A percentile compares a stretch with the other conserved stretches of the same genome.
These are phyloP conservation scores for Arthrobotrys entomopaga DNA, from an alignment of 2,329 filamentous ascomycete genomes.

Conservation along the genomic window DNA sequence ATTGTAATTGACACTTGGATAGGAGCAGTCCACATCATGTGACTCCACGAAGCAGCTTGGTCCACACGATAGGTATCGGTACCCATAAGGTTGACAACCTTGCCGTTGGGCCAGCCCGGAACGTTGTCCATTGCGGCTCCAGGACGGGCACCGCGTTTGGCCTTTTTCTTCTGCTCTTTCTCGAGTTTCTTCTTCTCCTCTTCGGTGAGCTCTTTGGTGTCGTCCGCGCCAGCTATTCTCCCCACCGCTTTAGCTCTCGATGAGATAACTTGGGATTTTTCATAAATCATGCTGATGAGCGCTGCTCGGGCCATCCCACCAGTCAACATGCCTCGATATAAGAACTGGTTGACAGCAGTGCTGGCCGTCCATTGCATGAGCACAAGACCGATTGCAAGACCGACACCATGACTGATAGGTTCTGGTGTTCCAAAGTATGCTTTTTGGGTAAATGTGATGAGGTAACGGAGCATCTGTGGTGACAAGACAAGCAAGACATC, in stretches of 20 bases:
- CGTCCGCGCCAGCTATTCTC: constrained; percentile 85
- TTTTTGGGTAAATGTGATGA: constrained; percentile 86
- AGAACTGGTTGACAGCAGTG: constrained; percentile 92
- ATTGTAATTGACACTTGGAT: constrained; percentile 97
- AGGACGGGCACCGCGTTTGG: constrained; percentile 67
- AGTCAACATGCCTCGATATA: constrained; percentile 91
- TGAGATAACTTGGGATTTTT: constrained; percentile 87
- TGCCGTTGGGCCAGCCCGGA: constrained; percentile 85
- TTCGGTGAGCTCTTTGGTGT: constrained; percentile 66
- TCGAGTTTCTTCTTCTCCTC: constrained; percentile 65
- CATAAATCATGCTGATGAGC: constrained; percentile 88
- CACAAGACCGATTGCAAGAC: constrained; percentile 96
- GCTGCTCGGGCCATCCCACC: constrained; percentile 96
- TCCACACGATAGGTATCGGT: constrained; percentile 96
- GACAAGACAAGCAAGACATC: constrained; percentile 87
- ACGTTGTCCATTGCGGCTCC: constrained; percentile 60
- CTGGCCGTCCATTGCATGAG: constrained; percentile 85
- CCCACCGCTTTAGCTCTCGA: constrained; percentile 88
- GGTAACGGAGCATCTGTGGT: constrained; percentile 85
- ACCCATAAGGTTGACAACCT: constrained; percentile 99
- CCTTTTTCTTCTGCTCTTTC: constrained; percentile 63
- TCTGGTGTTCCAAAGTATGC: constrained; percentile 71
- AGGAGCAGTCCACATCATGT: constrained; percentile 94
- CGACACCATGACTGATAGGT: constrained; percentile 84
- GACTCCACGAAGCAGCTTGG: constrained; percentile 85